Conservation (phyloP, 768 basidiomycete species). For the Suillus americanus region DNA sequence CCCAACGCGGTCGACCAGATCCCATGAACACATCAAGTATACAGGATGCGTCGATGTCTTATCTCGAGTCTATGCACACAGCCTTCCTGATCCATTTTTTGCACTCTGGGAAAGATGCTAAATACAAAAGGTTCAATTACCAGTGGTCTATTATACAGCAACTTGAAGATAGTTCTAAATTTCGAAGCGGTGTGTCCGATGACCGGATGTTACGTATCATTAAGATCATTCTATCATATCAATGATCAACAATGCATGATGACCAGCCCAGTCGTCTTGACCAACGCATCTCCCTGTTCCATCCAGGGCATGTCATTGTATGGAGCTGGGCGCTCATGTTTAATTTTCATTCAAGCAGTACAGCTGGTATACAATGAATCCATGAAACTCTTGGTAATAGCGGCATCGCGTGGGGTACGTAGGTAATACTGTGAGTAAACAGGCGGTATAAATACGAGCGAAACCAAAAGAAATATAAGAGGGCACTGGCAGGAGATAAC, state of each 20-base stretch:
- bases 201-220: neutral
- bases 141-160: neutral
- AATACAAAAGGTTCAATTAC: neutral
- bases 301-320: neutral
- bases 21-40: neutral
- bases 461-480: neutral
- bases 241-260: neutral
- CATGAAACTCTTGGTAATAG: neutral
- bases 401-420: neutral
- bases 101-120: neutral
- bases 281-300: neutral
- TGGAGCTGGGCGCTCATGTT: neutral
- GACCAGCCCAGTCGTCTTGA: too few species aligned
- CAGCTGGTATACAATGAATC: constrained; percentile 1
- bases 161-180: neutral
- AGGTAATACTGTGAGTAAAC: neutral
- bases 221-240: neutral
- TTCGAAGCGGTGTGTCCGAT: neutral
- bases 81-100: neutral
- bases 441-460: constrained; percentile 1
- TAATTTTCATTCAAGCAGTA: neutral
- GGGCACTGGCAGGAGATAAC: neutral
- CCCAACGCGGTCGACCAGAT: neutral
- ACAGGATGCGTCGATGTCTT: neutral
- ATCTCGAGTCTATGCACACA: neutral